Percentiles rank a stretch among this genome's conserved stretches.
Evolutionary conservation across 192 early-diverging fungal species (phyloP).

Genomic region (Radiomyces spectabilis): DNA sequence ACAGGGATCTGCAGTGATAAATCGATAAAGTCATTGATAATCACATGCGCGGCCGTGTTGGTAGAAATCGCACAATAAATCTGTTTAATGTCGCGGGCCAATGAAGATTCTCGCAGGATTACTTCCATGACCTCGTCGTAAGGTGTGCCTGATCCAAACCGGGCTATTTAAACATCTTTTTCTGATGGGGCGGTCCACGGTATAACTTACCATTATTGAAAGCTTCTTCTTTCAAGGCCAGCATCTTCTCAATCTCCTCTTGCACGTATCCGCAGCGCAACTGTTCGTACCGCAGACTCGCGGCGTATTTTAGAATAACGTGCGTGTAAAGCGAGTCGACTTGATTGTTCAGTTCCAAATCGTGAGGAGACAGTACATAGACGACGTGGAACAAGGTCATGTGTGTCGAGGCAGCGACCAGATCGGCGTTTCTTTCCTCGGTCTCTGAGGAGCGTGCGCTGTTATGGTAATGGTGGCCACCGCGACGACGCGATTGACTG

Average conservation of each 20-base stretch:
- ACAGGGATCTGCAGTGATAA: conserved; percentile 62
- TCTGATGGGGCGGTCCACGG: too few relatives aligned
- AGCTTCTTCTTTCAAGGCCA: conserved; percentile 60
- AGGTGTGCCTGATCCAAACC: too few relatives aligned
- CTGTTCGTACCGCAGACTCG: conserved; percentile 75
- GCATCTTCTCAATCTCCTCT: conserved; percentile 65
- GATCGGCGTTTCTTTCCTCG: conserved; percentile 6
- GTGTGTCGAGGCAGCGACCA: conserved; percentile 23
- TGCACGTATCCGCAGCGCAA: conserved; percentile 66
- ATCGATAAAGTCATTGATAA: conserved; percentile 72
- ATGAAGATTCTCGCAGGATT: conserved; percentile 46
- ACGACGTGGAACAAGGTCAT: conserved; percentile 79
- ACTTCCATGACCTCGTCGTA: conserved; percentile 32
- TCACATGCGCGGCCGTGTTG: conserved; percentile 48
- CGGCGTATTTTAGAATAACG: conserved; percentile 59
- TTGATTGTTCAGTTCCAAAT: conserved; percentile 45
- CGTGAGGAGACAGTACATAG: conserved; percentile 54
- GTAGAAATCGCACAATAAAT: conserved; percentile 48
- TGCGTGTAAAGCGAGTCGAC: conserved; percentile 65
- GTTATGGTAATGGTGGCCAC: not conserved
- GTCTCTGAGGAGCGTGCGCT: not conserved
- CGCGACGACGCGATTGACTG: not conserved
- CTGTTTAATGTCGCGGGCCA: conserved; percentile 54
- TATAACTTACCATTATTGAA: conserved; percentile 32
- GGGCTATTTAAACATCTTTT: too few relatives aligned